Base-by-base conservation (phyloP, 1,284 basidiomycete species). In the Ganoderma sp. region DNA sequence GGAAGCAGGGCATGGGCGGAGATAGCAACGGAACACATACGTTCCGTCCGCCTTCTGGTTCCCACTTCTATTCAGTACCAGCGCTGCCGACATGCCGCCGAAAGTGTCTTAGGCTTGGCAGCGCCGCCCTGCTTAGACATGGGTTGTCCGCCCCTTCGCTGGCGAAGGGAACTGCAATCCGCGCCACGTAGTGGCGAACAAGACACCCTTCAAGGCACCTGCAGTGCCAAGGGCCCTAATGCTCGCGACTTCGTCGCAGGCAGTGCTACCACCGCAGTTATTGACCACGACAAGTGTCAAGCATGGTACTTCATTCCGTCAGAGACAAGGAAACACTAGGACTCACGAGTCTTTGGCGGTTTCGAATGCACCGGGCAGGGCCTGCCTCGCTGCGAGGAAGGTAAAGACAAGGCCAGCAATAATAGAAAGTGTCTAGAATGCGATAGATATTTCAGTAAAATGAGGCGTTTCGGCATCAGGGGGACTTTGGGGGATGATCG, bases 291-390 rank as follows among this genome's bases (percentile, higher is more conserved):
- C 25, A 56, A 3, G 32, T 12, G 32, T 10, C 25, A 56, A 3
- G 32, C 25, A 56, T 10, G 32, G 32, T 17, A 15, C 32, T 28
- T 32, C 28, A 34, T 17, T 10, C 6, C 4, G 28, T 56, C 22
- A 15, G 3, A 32, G 50, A 34, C 25, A 32, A 42, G 56, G 41
- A 19, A 7, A 52, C 3, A 8, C 1, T 32, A 12, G 6, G 5
- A 74, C 73, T 66, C 42, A 76, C 75, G 71, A 71, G 32, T 69
- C 69, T 64, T 76, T 76, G 8, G 75, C 73, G 3, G 71, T 64
- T 50, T 74, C 67, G 2, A 71, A 66, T 1, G 68, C 73, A 0
- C 67, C 45, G 2, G 71, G 69, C n/a, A 66, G 63, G n/a, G 66
- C 66, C 22, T 59, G 66, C 4, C 41, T 56, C 25, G 71, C 56